These are phyloP conservation scores for Tympanopsis confertula DNA, from an alignment of 2,329 filamentous ascomycete genomes.

Conservation along the genomic window DNA sequence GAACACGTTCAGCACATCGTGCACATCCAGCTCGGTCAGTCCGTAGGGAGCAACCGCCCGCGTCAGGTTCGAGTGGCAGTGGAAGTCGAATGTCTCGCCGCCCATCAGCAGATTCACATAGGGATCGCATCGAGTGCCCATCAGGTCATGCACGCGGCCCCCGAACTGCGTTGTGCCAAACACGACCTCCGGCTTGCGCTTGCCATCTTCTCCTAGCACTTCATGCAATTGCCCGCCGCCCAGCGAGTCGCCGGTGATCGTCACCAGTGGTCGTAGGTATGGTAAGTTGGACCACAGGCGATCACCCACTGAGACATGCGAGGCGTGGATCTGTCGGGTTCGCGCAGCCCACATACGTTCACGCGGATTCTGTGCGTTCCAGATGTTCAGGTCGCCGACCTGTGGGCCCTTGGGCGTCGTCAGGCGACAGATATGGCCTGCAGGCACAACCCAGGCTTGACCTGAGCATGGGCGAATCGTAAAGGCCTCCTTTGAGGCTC, in stretches of 20 bases:
- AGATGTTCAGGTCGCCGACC: conserved; percentile 71
- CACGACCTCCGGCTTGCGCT: conserved; percentile 9
- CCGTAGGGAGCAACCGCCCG: conserved; percentile 61
- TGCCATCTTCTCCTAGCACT: conserved; percentile 19
- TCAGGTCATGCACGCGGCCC: conserved; percentile 62
- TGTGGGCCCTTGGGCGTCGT: conserved; percentile 69
- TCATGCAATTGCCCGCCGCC: conserved; percentile 13
- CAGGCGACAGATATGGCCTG: conserved; percentile 59
- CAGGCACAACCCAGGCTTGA: conserved; percentile 58
- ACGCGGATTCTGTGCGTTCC: conserved; percentile 64
- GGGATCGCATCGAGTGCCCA: conserved; percentile 75
- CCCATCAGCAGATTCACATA: conserved; percentile 69
- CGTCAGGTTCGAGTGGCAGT: conserved; percentile 74
- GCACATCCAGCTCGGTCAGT: conserved; percentile 62
- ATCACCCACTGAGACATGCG: conserved; percentile 62
- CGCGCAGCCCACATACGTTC: conserved; percentile 75
- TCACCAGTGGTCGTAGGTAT: conserved; percentile 64
- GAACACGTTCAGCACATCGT: conserved; percentile 79
- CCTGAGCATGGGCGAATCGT: conserved; percentile 64
- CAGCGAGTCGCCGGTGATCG: conserved; percentile 59
- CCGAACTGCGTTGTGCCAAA: conserved; percentile 51
- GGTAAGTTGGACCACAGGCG: conserved; percentile 69
- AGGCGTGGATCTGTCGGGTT: conserved; percentile 67
- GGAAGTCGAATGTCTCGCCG: conserved; percentile 64
- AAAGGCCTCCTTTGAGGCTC: conserved; percentile 25